phyloP scores from a whole-genome alignment of 2,329 filamentous ascomycete genomes.

The Phialophora chinensis region DNA sequence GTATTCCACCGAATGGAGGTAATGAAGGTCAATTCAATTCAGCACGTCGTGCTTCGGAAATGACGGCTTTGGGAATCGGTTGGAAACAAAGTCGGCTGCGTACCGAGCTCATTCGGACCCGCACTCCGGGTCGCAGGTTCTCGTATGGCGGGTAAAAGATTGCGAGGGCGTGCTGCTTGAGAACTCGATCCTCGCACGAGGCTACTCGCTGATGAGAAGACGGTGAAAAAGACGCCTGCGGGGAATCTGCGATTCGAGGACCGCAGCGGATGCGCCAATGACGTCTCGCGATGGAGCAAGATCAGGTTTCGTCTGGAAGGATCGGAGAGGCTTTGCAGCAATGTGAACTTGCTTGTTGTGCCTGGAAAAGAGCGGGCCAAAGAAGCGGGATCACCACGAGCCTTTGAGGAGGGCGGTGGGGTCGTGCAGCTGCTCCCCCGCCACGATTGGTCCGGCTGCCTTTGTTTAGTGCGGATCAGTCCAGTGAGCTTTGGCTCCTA shows the following conservation, averaged over 20 bases:
- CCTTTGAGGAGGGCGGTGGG: background rate
- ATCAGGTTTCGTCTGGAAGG: background rate
- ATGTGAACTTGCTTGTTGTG: background rate
- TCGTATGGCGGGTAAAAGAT: background rate
- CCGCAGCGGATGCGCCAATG: background rate
- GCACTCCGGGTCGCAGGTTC: background rate
- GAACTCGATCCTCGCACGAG: background rate
- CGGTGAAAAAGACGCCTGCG: background rate
- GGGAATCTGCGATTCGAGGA: background rate
- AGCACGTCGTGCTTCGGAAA: background rate
- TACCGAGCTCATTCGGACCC: background rate
- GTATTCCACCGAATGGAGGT: background rate
- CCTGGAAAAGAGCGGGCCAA: background rate
- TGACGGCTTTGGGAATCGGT: background rate
- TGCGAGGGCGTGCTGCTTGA: background rate
- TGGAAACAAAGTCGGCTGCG: slow-evolving; percentile 2
- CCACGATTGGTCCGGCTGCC: background rate
- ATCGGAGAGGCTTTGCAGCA: background rate
- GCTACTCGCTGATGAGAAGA: background rate
- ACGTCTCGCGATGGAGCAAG: background rate
- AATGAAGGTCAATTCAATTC: background rate
- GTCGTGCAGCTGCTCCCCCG: background rate
- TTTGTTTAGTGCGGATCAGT: background rate
- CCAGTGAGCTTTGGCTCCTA: background rate
- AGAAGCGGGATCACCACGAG: background rate